Evolutionary conservation across 1,139 yeast species (phyloP).

Genomic region (Kazachstania sp.): DNA sequence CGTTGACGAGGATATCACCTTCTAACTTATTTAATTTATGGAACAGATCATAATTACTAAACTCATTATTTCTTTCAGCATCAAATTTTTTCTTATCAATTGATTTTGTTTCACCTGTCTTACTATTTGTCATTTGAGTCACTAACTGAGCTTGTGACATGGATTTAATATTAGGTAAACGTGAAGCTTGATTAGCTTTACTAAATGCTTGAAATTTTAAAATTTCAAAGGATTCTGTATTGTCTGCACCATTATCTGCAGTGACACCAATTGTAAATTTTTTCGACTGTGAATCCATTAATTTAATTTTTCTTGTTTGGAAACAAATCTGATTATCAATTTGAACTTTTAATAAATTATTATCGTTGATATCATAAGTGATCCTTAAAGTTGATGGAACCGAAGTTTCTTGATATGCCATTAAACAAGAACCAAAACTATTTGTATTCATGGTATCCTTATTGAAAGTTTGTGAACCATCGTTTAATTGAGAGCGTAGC

Average conservation of each 20-base stretch:
- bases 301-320: conserved; percentile 45
- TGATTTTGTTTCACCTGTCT: conserved; percentile 23
- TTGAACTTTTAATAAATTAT: conserved; percentile 49
- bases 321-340: conserved; percentile 63
- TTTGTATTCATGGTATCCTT: conserved; percentile 22
- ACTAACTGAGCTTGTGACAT: conserved; percentile 38
- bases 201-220: conserved; percentile 47
- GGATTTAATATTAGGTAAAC: conserved; percentile 48
- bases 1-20: conserved; percentile 31
- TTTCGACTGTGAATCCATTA: conserved; percentile 8
- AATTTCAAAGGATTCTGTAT: conserved; percentile 51
- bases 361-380: conserved; percentile 40
- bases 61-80: conserved; percentile 13
- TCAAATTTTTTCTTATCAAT: conserved; percentile 23
- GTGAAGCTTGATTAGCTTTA: conserved; percentile 43
- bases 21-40: conserved; percentile 29
- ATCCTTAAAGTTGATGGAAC: conserved; percentile 60
- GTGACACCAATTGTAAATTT: conserved; percentile 42
- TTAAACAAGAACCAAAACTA: conserved; percentile 46
- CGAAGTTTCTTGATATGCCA: conserved; percentile 53
- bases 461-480: conserved; percentile 32
- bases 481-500: conserved; percentile 49
- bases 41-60: conserved; percentile 24
- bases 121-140: conserved; percentile 26
- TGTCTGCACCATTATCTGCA: conserved; percentile 36